A percentile compares a stretch with the other conserved stretches of the same genome.
Evolutionary conservation across 2,329 filamentous ascomycete species (phyloP).

Genomic region (Alternaria conjuncta): DNA sequence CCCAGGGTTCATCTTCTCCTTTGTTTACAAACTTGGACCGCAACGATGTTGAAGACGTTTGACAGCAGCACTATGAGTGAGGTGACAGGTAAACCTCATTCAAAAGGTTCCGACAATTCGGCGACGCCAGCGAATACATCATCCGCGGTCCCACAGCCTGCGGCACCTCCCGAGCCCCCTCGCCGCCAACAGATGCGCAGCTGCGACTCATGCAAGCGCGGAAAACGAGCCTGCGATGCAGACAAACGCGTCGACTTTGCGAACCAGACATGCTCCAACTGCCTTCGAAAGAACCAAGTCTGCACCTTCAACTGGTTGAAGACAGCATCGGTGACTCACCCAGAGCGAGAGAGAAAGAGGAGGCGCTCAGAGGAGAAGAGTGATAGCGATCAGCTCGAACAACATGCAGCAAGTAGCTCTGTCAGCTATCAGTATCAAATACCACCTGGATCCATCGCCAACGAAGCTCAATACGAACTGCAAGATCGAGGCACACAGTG

Average conservation of each 20-base stretch:
- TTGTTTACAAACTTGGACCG: neutral
- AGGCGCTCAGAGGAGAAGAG: slow-evolving; percentile 15
- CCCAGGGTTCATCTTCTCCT: neutral
- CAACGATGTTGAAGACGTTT: slow-evolving; percentile 6
- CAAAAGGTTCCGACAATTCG: neutral
- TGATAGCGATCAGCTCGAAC: neutral
- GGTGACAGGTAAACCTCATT: neutral
- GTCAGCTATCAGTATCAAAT: neutral
- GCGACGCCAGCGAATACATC: neutral
- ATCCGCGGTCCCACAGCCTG: neutral
- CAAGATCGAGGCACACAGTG: neutral
- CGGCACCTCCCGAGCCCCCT: neutral
- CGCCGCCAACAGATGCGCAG: slow-evolving; percentile 36
- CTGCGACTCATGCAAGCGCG: slow-evolving; percentile 54
- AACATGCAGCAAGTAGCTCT: neutral
- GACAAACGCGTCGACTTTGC: slow-evolving; percentile 32
- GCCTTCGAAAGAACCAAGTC: slow-evolving; percentile 51
- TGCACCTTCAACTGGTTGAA: slow-evolving; percentile 54
- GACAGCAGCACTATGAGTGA: slow-evolving; percentile 5
- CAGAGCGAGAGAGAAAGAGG: neutral
- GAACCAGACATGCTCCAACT: slow-evolving; percentile 48
- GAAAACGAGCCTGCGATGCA: slow-evolving; percentile 54
- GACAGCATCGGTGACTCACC: slow-evolving; percentile 16
- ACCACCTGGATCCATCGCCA: neutral
- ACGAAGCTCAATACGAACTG: neutral